Evolutionary conservation across 2,329 filamentous ascomycete species (phyloP).

Genomic region (Aspergillus sp.): DNA sequence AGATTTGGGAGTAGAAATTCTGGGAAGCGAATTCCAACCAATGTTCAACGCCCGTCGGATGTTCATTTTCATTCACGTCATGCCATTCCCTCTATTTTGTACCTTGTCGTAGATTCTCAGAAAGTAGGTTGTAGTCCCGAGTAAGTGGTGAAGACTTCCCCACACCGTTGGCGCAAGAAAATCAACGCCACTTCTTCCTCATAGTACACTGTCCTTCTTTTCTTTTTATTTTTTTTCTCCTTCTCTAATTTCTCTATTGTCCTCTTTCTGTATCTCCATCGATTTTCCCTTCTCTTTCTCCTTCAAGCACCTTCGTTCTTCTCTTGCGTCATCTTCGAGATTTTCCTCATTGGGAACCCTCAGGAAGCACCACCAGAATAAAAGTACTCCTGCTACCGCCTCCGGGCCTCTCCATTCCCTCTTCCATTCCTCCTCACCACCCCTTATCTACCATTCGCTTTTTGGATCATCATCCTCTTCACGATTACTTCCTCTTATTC

Average conservation of each 20-base stretch:
- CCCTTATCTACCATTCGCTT: constrained; percentile 9
- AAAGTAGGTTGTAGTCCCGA: too few species aligned
- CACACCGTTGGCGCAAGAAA: not conserved
- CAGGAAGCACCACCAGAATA: not conserved
- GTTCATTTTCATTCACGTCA: too few species aligned
- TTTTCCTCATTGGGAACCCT: too few species aligned
- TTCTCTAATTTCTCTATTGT: not conserved
- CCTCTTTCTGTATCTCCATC: too few species aligned
- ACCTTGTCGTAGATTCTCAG: not conserved
- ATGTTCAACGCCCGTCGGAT: too few species aligned
- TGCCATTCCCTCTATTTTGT: too few species aligned
- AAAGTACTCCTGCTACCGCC: constrained; percentile 9
- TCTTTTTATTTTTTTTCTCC: not conserved
- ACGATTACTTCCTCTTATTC: constrained; percentile 1
- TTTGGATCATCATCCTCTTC: constrained; percentile 2
- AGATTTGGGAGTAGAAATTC: too few species aligned
- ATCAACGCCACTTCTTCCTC: not conserved
- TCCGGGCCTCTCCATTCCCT: constrained; percentile 11
- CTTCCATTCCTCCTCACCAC: constrained; percentile 10
- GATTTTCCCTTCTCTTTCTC: too few species aligned
- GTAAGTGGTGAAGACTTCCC: not conserved
- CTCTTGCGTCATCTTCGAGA: too few species aligned
- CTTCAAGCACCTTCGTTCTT: too few species aligned
- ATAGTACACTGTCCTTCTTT: not conserved
- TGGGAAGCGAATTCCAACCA: too few species aligned